phyloP scores from a whole-genome alignment of 192 early-diverging fungal genomes.

The Coemansia sp. region DNA sequence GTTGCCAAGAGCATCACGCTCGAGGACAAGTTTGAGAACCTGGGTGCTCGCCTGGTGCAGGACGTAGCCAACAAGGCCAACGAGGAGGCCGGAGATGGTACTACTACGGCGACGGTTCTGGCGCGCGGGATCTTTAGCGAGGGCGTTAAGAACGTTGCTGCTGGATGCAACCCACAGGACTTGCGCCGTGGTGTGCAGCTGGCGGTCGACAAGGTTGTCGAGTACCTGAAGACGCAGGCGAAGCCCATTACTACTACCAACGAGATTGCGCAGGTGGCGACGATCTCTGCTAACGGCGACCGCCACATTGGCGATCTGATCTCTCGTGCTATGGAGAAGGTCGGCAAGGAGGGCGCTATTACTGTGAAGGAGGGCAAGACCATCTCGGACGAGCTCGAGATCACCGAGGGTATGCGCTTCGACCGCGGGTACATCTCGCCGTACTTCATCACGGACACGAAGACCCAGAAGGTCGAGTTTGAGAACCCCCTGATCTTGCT shows the following conservation, averaged over 20 bases:
- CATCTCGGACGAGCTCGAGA: slow-evolving; percentile 97
- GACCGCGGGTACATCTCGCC: slow-evolving; percentile 99
- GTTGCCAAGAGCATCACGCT: slow-evolving; percentile 97
- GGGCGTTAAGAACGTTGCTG: slow-evolving; percentile 98
- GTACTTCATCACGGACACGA: slow-evolving; percentile 99
- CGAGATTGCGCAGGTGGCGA: slow-evolving; percentile 98
- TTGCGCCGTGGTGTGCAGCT: slow-evolving; percentile 91
- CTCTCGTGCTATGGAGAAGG: slow-evolving; percentile 99
- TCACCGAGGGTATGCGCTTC: slow-evolving; percentile 99
- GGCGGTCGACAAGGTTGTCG: slow-evolving; percentile 91
- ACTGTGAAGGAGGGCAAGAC: slow-evolving; percentile 99
- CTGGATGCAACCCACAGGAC: slow-evolving; percentile 99
- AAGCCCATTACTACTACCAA: slow-evolving; percentile 90
- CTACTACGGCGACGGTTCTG: slow-evolving; percentile 98
- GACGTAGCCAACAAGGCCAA: slow-evolving; percentile 99
- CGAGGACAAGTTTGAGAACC: slow-evolving; percentile 99
- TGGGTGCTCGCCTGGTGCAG: slow-evolving; percentile 95
- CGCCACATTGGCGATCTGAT: slow-evolving; percentile 93
- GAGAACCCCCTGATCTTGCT: slow-evolving; percentile 98
- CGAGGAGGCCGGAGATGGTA: slow-evolving; percentile 99
- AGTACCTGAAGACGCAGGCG: slow-evolving; percentile 88
- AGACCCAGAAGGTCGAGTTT: slow-evolving; percentile 98
- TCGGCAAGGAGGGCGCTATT: slow-evolving; percentile 99
- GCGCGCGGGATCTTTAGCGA: slow-evolving; percentile 98
- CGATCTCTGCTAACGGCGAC: slow-evolving; percentile 99